Evolutionary conservation across 768 basidiomycete genomes (phyloP).

Genomic region (Pisolithus orientalis): DNA sequence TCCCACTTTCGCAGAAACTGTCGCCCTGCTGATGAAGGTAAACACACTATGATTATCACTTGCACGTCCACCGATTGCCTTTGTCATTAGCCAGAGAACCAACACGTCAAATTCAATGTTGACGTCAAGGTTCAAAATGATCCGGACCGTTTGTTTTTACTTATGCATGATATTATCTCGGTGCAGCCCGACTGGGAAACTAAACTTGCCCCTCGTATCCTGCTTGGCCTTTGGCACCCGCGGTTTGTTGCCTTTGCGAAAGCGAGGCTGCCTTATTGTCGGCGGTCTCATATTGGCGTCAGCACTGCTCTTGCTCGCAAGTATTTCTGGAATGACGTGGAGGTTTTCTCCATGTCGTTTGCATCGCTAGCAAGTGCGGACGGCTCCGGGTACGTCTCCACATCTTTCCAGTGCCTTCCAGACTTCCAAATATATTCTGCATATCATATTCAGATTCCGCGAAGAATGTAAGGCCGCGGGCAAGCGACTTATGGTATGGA

Average conservation of each 20-base stretch:
- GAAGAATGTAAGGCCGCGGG: slow-evolving; percentile 70
- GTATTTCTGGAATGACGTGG: slow-evolving; percentile 86
- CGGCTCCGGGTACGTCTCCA: slow-evolving; percentile 53
- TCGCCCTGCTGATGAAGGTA: slow-evolving; percentile 75
- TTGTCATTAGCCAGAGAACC: slow-evolving; percentile 56
- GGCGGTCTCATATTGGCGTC: slow-evolving; percentile 78
- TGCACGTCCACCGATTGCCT: slow-evolving; percentile 3
- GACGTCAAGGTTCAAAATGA: slow-evolving; percentile 95
- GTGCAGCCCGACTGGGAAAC: slow-evolving; percentile 67
- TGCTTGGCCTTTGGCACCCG: slow-evolving; percentile 89
- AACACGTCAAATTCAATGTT: slow-evolving; percentile 73
- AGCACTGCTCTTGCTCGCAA: slow-evolving; percentile 66
- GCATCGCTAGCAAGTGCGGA: slow-evolving; percentile 61
- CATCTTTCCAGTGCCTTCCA: not conserved
- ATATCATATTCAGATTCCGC: slow-evolving; percentile 53
- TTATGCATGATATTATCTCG: slow-evolving; percentile 68
- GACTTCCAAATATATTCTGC: not conserved
- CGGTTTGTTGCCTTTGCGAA: slow-evolving; percentile 77
- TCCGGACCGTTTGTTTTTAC: slow-evolving; percentile 73
- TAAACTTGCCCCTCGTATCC: slow-evolving; percentile 68
- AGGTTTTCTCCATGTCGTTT: slow-evolving; percentile 85
- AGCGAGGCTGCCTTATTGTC: slow-evolving; percentile 71
- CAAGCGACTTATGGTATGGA: slow-evolving; percentile 93
- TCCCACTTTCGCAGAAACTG: slow-evolving; percentile 83
- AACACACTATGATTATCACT: slow-evolving; percentile 15